Base-by-base conservation (phyloP, 495 filamentous ascomycete genomes). In the Lophiostoma macrostomum region DNA sequence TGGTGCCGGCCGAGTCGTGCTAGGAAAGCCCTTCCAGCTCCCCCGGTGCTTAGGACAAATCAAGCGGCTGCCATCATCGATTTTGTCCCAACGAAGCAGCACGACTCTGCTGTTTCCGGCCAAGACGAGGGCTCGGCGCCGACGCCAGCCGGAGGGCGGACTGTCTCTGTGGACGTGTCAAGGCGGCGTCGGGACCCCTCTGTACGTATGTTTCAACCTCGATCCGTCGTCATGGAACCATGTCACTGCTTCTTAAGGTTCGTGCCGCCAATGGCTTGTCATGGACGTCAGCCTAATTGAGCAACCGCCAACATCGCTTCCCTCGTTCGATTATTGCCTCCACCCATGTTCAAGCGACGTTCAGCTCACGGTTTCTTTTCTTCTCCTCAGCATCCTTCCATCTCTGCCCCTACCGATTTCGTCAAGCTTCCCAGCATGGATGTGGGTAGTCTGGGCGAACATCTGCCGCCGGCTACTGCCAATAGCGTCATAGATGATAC, bases 281-380 rank as follows among this genome's bases (percentile, higher is more conserved):
- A n/a, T n/a, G n/a, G n/a, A n/a, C n/a, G n/a, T n/a, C n/a, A n/a
- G n/a, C 14, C 27, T 12, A 47, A 11, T 37, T 19, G 27, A 31
- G 39, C n/a, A n/a, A n/a, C n/a, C n/a, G n/a, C n/a, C n/a, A n/a
- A n/a, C n/a, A n/a, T n/a, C n/a, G n/a, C n/a, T n/a, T n/a, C n/a
- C n/a, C n/a, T n/a, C n/a, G n/a, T n/a, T n/a, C n/a, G n/a, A n/a
- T n/a, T n/a, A n/a, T n/a, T n/a, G 40, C 31, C 45, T 28, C 10
- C 52, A 37, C 35, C 39, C 58, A 61, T 53, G 58, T 53, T 62
- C 38, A 58, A 58, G 55, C 58, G 55, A 32, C 60, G 54, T 10
- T 63, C 60, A 1, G 43, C 49, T 58, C 55, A 54, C 34, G 44
- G 49, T 22, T 27, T 55, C 27, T 56, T 58, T 39, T 55, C 50